Evolutionary conservation across 2,329 filamentous ascomycete genomes (phyloP), one percentile per base, ranked within the genome.

Genomic region (Pseudopyricularia cyperi): DNA sequence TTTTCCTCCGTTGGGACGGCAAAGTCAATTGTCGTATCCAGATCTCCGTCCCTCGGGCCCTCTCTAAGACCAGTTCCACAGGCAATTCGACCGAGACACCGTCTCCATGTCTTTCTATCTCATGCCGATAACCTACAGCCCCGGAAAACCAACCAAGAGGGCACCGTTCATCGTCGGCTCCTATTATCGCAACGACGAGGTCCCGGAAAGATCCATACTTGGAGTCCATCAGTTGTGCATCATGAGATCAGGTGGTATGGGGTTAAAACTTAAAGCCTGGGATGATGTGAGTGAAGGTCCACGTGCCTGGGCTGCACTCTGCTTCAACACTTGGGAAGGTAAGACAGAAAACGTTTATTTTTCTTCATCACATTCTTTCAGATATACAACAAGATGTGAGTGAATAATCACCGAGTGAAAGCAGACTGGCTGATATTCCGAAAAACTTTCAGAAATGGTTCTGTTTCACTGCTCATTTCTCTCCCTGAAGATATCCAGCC

Each of bases 321-420:
- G 69, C 53, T 82, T 82, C 55, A 63, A 74, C 52, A 80, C 76
- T 1, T 82, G 76, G 76, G 79, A 82, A 69, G 76, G 78, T 79
- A 58, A 53, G 69, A 58, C 53, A 44, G 49, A 19, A 32, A 51
- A 37, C 22, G 17, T 17, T n/a, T 33, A 37, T n/a, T 50, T n/a
- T n/a, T 35, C 2, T 2, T 35, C 2, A 3, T 35, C 17, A 1
- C 3, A 5, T 35, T 12, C 34, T 22, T 4, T 22, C 17, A 42
- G 22, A 19, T 11, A 22, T 22, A n/a, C 17, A 4, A n/a, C 9
- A 19, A 2, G 32, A 19, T 22, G 22, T 14, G 8, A 14, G 9
- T 22, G 37, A 6, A 42, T 4, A 19, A 8, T 42, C 17, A 11
- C 17, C 22, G 22, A 6, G 39, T 19, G 14, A 24, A 4, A 7